Base-by-base conservation (phyloP, 2,329 filamentous ascomycete species). In the Colletotrichum chlorophyti region DNA sequence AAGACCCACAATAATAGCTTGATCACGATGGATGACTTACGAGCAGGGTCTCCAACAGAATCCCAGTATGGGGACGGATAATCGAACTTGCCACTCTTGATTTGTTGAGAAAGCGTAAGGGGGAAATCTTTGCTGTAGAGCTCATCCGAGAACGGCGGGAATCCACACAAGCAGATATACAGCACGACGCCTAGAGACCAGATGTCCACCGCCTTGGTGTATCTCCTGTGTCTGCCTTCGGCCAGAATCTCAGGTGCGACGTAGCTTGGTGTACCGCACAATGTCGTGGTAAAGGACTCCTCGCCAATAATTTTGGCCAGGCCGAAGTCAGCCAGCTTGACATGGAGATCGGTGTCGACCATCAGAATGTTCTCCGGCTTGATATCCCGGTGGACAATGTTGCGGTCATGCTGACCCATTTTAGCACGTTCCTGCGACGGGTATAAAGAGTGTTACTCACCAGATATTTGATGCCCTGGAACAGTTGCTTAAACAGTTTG, bases 41-140 rank as follows among this genome's bases (percentile, higher is more conserved):
- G 80, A 7, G 94, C 95, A 52, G 90, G 84, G 64, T 98, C 93
- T 68, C 91, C 89, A 26, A 97, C 87, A 3, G 87, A 85, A 72
- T 96, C 92, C 93, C 93, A 99, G 74, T 98, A 98, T 0, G 95
- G 95, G 2, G 92, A 96, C 1, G 95, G 94, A 69, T 97, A 99
- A 73, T 97, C 91, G 69, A 97, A 99, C 17, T 87, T 84, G 14
- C 91, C 95, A 72, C 85, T 84, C 72, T 90, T 93, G 75, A 96
- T 98, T 76, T 98, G 93, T 66, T 97, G 89, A 2, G 90, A 90
- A 40, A 98, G 80, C 0, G 84, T 91, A 70, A 91, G 97, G 2
- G 95, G 95, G 64, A 93, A 95, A 40, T 96, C 88, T 31, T 76
- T 76, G 1, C 87, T 88, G 74, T 88, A 91, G 0, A 98, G 85